A percentile compares a stretch with the other conserved stretches of the same genome.
Evolutionary conservation across 2,329 filamentous ascomycete species (phyloP).

Genomic region (Apiospora koreana): DNA sequence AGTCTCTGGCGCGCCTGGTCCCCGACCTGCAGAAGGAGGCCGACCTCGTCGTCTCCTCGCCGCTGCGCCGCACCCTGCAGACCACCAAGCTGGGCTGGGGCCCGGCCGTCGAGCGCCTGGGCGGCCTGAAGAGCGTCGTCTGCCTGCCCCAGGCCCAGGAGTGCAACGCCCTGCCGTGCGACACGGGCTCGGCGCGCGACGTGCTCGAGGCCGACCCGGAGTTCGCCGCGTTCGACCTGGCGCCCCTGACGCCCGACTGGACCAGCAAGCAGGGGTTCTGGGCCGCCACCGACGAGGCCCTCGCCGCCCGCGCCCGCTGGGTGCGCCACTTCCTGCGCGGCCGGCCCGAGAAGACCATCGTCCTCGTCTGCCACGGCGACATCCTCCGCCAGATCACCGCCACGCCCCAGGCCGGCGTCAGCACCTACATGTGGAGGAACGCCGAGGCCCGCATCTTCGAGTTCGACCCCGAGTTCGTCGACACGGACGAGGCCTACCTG

Average conservation of each 20-base stretch:
- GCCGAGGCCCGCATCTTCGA: constrained; percentile 25
- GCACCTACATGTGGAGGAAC: constrained; percentile 23
- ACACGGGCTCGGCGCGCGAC: constrained; percentile 30
- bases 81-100: constrained; percentile 31
- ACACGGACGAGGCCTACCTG: constrained; percentile 25
- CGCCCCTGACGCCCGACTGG: constrained; percentile 27
- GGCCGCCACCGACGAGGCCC: constrained; percentile 19
- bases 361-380: constrained; percentile 32
- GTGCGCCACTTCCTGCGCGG: constrained; percentile 28
- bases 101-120: constrained; percentile 24
- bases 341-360: constrained; percentile 29
- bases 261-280: constrained; percentile 30
- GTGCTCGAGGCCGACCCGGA: constrained; percentile 27
- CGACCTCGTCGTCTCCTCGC: constrained; percentile 32
- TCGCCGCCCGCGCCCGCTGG: constrained; percentile 24
- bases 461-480: constrained; percentile 22
- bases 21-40: constrained; percentile 22
- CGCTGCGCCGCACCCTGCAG: constrained; percentile 34
- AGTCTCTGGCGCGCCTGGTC: constrained; percentile 22
- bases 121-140: constrained; percentile 24
- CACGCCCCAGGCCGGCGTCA: constrained; percentile 14
- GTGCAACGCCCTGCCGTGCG: constrained; percentile 29
- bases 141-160: constrained; percentile 33
- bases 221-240: constrained; percentile 27
- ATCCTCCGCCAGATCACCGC: constrained; percentile 25